Conservation (phyloP, 352 stramenopile genomes). For the Thraustotheca clavata region DNA sequence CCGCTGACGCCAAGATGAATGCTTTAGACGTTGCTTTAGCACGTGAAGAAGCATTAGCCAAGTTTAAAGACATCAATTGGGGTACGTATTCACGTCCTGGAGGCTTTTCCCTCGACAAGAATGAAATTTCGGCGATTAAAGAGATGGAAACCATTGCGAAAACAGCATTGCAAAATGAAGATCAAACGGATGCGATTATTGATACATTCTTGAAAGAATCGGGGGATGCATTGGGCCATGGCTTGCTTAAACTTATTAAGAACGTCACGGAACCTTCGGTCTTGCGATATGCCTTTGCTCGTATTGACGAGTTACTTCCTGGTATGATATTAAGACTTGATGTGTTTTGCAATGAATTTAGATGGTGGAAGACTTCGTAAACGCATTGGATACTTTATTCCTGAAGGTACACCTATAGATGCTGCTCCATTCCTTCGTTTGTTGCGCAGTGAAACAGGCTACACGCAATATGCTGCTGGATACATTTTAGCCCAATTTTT, state of each 20-base stretch:
- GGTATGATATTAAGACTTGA: constrained; percentile 26
- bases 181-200: constrained; percentile 11
- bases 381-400: constrained; percentile 67
- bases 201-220: constrained; percentile 35
- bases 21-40: constrained; percentile 64
- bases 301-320: constrained; percentile 79
- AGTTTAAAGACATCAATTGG: constrained; percentile 87
- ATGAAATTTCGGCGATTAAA: constrained; percentile 78
- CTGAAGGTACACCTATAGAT: constrained; percentile 63
- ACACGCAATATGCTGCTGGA: constrained; percentile 74
- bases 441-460: constrained; percentile 77
- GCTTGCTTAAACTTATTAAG: constrained; percentile 78
- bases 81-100: constrained; percentile 75
- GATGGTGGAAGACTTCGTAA: constrained; percentile 72
- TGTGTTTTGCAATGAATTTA: constrained; percentile 14
- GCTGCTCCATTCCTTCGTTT: constrained; percentile 72
- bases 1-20: constrained; percentile 22
- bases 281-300: constrained; percentile 77
- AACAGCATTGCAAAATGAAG: constrained; percentile 10
- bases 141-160: constrained; percentile 74
- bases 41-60: constrained; percentile 72
- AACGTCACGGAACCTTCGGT: constrained; percentile 84
- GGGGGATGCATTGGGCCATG: constrained; percentile 44
- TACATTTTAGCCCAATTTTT: constrained; percentile 78
- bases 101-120: constrained; percentile 76